Evolutionary conservation across 148 eudicot genomes (phyloP), one percentile per base, ranked within the genome.

Genomic region (Spergularia marina): DNA sequence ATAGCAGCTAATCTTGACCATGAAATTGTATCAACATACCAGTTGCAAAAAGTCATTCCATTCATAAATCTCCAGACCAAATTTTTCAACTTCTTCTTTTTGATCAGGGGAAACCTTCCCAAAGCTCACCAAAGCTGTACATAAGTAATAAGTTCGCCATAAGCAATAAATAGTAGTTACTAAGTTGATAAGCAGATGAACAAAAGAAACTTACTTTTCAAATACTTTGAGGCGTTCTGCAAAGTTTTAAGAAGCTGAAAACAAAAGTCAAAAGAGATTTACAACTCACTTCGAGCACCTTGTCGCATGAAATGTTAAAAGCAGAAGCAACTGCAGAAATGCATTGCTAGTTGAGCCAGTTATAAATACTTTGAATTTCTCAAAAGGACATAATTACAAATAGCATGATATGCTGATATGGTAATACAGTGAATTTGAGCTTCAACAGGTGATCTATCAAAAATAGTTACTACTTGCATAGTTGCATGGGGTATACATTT

Each of bases 91-190:
- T 79, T 91, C 91, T 80, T 87, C 88, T 79, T 75, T 85, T 74
- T 90, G 98, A 74, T 87, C 83, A 64, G 87, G 69, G 61, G 88
- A 85, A 52, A 91, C 89, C 80, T 91, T 78, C 73, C 98, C 99
- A 79, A 96, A 96, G 83, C 99, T 96, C 83, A 96, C 97, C 82
- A 96, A 82, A 74, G 94, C 99, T 95, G 85, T 70, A 72, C 25
- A 83, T 23, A 39, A 65, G 53, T 18, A 39, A 51, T 23, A 61
- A 15, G 68, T 30, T n/a, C 16, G 39, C 41, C 70, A 51, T 62
- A 11, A 67, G 65, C 9, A 23, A 30, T 49, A 52, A 49, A 41
- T 14, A 17, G 54, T 41, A 60, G 74, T 53, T 10, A 3, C 23
- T 61, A 9, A 11, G 14, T 73, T 21, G 41, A 20, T 65, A 39